Base-by-base conservation (phyloP, 495 filamentous ascomycete species). In the Trypethelium eluteriae region DNA sequence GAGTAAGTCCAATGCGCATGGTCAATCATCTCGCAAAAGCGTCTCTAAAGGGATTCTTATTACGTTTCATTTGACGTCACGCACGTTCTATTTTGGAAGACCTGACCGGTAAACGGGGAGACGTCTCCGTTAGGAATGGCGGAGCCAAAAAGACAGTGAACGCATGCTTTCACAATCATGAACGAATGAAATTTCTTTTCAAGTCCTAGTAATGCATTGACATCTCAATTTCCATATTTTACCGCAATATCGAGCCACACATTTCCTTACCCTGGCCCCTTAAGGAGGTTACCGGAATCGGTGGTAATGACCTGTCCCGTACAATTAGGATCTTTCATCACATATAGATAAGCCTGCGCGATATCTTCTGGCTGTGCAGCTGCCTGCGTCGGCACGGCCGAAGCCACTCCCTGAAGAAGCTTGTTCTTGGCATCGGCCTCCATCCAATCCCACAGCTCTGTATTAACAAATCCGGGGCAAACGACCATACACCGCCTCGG, bases 301-400 rank as follows among this genome's bases (percentile, higher is more conserved):
- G 64, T 69, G n/a, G 32, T 57, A 6, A 70, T 64, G 3, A 66
- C 39, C n/a, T 66, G 69, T 16, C 84, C 85, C 11, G 83, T 85
- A 16, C 74, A 76, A 74, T 81, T 81, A 44, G 68, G 67, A 76
- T 89, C 85, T 72, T 81, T 84, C 84, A 89, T 83, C 7, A 82
- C 73, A 73, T 83, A 88, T 50, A 88, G 47, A 77, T 88, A 89
- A 41, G 82, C 80, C 79, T 89, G 85, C 0, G 83, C 87, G 3
- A 84, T 78, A 74, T 88, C 85, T 70, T 83, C 81, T 11, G 81
- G 78, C 68, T 65, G 68, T 0, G 78, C 88, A 39, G 83, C 68
- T 67, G 74, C 71, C 7, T 80, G 80, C 2, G 80, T 83, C 36
- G 82, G 72, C 57, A 70, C 72, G 64, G 68, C 70, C 46, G 67